phyloP scores from a whole-genome alignment of 2,329 filamentous ascomycete genomes.

The Aspergillus nomiae region DNA sequence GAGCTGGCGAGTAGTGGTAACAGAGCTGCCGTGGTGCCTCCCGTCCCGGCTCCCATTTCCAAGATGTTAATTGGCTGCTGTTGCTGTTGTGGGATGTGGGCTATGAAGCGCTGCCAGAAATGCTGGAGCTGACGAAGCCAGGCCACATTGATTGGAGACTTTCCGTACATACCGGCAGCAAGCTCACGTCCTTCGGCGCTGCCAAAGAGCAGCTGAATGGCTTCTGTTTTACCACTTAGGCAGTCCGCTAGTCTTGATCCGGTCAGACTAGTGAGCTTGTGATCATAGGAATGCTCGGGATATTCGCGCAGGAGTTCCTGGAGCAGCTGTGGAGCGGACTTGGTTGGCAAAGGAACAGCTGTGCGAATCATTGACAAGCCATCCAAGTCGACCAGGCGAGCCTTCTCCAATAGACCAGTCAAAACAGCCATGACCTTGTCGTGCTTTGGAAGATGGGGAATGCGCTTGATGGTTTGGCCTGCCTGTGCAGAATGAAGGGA shows the following conservation, averaged over 20 bases:
- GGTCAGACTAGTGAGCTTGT: conserved; percentile 19
- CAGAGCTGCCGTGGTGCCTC: conserved; percentile 36
- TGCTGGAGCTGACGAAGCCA: conserved; percentile 34
- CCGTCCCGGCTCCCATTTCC: conserved; percentile 10
- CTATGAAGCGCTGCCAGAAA: conserved; percentile 25
- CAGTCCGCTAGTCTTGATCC: conserved; percentile 19
- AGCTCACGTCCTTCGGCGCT: conserved; percentile 35
- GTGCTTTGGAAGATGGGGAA: conserved; percentile 29
- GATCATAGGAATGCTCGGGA: conserved; percentile 26
- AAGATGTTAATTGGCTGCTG: conserved; percentile 32
- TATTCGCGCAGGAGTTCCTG: conserved; percentile 27
- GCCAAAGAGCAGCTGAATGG: conserved; percentile 43
- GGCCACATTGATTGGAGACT: conserved; percentile 36
- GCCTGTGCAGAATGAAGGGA: conserved; percentile 19
- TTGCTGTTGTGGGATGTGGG: background rate
- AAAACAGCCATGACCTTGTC: conserved; percentile 30
- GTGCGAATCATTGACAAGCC: conserved; percentile 30
- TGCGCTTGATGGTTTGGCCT: conserved; percentile 21
- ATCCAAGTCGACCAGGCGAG: conserved; percentile 31
- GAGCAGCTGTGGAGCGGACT: conserved; percentile 23
- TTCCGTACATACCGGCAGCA: conserved; percentile 35
- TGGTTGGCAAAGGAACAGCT: conserved; percentile 19
- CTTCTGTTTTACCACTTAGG: conserved; percentile 36
- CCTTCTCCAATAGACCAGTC: conserved; percentile 35
- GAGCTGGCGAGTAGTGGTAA: conserved; percentile 25